Percentiles rank a stretch among this genome's conserved stretches.
Evolutionary conservation across 2,329 filamentous ascomycete genomes (phyloP).

Genomic region (Atkinsonella texensis): DNA sequence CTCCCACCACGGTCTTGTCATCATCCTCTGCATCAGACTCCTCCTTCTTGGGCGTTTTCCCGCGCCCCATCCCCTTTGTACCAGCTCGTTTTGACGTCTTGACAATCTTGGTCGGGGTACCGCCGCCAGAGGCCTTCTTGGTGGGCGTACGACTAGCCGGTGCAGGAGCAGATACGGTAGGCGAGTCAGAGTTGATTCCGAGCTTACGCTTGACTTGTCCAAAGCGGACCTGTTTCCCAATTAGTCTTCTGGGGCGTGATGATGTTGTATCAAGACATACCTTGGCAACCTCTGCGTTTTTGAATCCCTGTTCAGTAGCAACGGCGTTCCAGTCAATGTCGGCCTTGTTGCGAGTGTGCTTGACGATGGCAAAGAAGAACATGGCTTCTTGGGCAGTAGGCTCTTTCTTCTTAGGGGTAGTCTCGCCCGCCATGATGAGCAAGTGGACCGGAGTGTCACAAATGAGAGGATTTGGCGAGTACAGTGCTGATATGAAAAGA

Average conservation of each 20-base stretch:
- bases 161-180: slow-evolving; percentile 2
- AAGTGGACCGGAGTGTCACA: too few species aligned
- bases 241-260: background rate
- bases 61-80: slow-evolving; percentile 13
- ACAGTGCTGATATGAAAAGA: background rate
- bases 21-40: slow-evolving; percentile 10
- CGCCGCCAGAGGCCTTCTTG: slow-evolving; percentile 11
- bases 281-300: slow-evolving; percentile 33
- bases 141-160: slow-evolving; percentile 6
- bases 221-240: slow-evolving; percentile 27
- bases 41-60: slow-evolving; percentile 10
- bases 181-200: slow-evolving; percentile 20
- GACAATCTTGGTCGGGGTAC: slow-evolving; percentile 17
- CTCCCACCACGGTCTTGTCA: slow-evolving; percentile 9
- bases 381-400: slow-evolving; percentile 29
- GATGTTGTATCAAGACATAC: slow-evolving; percentile 13
- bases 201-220: slow-evolving; percentile 38
- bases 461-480: too few species aligned
- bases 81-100: slow-evolving; percentile 17
- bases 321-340: slow-evolving; percentile 37
- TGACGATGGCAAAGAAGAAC: slow-evolving; percentile 33
- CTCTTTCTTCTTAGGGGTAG: slow-evolving; percentile 17
- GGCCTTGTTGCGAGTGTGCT: slow-evolving; percentile 29
- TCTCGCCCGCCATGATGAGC: slow-evolving; percentile 18
- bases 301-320: slow-evolving; percentile 29